A percentile compares a stretch with the other conserved stretches of the same genome.
Evolutionary conservation across 805 yeast genomes (phyloP).

Genomic region (Grigorovia humatica): DNA sequence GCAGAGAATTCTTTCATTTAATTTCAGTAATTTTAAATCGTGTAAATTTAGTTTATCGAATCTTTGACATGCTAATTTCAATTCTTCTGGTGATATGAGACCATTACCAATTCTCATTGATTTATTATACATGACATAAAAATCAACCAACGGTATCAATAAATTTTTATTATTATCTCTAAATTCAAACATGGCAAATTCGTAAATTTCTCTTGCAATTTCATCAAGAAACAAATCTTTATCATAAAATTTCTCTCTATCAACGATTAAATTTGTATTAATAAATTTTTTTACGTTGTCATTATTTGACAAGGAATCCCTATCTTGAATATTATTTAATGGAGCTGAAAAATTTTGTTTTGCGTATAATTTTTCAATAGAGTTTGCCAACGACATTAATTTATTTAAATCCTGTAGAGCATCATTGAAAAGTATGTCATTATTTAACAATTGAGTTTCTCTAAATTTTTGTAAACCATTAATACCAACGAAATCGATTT

Average conservation of each 20-base stretch:
- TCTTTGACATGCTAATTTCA: conserved; percentile 47
- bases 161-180: conserved; percentile 30
- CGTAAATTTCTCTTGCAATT: conserved; percentile 69
- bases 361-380: conserved; percentile 46
- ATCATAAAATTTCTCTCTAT: conserved; percentile 29
- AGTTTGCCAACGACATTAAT: conserved; percentile 68
- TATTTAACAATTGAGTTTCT: conserved; percentile 43
- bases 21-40: conserved; percentile 30
- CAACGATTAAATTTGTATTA: conserved; percentile 21
- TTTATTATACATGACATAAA: conserved; percentile 54
- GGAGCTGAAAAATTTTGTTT: not conserved
- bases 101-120: conserved; percentile 55
- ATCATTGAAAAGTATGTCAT: conserved; percentile 49
- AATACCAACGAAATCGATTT: conserved; percentile 47
- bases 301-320: too few relatives aligned
- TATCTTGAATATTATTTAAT: not conserved
- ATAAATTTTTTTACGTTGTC: conserved; percentile 2
- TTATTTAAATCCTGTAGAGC: conserved; percentile 72
- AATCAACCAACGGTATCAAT: conserved; percentile 46
- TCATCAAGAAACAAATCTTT: conserved; percentile 46
- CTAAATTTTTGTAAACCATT: conserved; percentile 55
- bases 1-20: conserved; percentile 30
- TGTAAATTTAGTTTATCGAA: conserved; percentile 47
- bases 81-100: conserved; percentile 59
- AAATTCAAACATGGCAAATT: conserved; percentile 40